phyloP scores from a whole-genome alignment of 192 early-diverging fungal genomes.

The Geranomyces michiganensis region DNA sequence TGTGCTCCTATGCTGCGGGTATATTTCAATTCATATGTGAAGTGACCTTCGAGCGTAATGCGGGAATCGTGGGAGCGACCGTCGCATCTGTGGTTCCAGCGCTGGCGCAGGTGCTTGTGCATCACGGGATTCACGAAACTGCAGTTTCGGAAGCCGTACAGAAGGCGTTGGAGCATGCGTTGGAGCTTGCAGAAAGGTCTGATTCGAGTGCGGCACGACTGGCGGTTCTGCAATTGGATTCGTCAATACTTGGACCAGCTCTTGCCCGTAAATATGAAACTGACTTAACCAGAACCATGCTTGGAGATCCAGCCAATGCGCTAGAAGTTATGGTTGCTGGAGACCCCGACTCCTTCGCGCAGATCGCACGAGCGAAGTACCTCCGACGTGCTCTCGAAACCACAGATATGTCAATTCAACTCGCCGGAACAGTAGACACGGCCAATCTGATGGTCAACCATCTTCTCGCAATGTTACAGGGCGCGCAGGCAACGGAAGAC shows the following conservation, averaged over 20 bases:
- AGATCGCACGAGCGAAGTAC: conserved; percentile 19
- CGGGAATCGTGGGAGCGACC: neutral
- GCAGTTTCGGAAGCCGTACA: neutral
- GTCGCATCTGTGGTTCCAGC: conserved; percentile 2
- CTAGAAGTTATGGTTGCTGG: neutral
- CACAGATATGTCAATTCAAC: neutral
- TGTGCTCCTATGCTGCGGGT: neutral
- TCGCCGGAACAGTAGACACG: neutral
- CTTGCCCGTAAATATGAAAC: neutral
- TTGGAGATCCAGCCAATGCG: neutral
- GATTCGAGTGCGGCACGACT: conserved; percentile 4
- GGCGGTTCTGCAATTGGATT: conserved; percentile 28
- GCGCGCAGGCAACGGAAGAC: neutral
- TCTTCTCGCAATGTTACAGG: conserved; percentile 3
- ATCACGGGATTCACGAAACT: neutral
- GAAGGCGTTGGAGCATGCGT: neutral
- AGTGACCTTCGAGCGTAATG: neutral
- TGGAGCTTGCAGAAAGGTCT: neutral
- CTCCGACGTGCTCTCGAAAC: conserved; percentile 14
- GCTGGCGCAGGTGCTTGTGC: neutral
- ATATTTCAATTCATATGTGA: conserved; percentile 13
- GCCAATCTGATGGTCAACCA: neutral
- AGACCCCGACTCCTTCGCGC: neutral
- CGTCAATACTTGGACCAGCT: neutral
- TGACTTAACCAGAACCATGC: neutral